These are phyloP conservation scores for Pyrrhoderma lamaoense DNA, from an alignment of 1,284 basidiomycete species.

Conservation along the genomic window DNA sequence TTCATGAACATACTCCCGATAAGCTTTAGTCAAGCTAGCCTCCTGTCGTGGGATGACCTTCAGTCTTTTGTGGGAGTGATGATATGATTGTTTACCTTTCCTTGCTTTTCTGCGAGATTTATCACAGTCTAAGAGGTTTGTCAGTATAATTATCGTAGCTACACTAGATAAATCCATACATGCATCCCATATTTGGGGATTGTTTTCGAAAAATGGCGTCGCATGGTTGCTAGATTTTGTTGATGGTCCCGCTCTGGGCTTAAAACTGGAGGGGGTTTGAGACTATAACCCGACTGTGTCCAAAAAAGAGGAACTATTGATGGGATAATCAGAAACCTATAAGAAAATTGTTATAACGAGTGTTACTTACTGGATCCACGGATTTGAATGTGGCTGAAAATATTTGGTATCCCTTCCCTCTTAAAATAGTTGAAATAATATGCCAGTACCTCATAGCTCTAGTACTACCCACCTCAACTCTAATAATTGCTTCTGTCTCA, in stretches of 20 bases:
- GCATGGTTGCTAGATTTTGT: constrained; percentile 66
- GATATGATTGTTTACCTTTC: constrained; percentile 45
- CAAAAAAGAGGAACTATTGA: constrained; percentile 79
- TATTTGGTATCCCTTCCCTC: constrained; percentile 64
- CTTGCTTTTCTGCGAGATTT: constrained; percentile 86
- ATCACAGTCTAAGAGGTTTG: constrained; percentile 55
- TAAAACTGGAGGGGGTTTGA: constrained; percentile 85
- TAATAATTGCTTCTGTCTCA: constrained; percentile 86
- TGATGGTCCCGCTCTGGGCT: constrained; percentile 63
- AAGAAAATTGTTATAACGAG: constrained; percentile 5
- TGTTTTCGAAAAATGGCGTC: constrained; percentile 69
- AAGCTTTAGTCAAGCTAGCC: constrained; percentile 70
- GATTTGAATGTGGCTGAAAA: constrained; percentile 84
- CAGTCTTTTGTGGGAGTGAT: no score
- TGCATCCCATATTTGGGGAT: constrained; percentile 70
- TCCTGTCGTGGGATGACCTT: constrained; percentile 28
- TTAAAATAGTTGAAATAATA: constrained; percentile 28
- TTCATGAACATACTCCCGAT: constrained; percentile 60
- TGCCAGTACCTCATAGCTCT: constrained; percentile 20
- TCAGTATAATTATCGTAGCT: constrained; percentile 7
- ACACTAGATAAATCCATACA: constrained; percentile 34
- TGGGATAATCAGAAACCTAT: constrained; percentile 7
- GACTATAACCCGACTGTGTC: constrained; percentile 75
- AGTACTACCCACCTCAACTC: constrained; percentile 53
- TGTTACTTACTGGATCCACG: constrained; percentile 72